A percentile compares a stretch with the other conserved stretches of the same genome.
phyloP scores from a whole-genome alignment of 441 rosid genomes.

The Sinapis alba region DNA sequence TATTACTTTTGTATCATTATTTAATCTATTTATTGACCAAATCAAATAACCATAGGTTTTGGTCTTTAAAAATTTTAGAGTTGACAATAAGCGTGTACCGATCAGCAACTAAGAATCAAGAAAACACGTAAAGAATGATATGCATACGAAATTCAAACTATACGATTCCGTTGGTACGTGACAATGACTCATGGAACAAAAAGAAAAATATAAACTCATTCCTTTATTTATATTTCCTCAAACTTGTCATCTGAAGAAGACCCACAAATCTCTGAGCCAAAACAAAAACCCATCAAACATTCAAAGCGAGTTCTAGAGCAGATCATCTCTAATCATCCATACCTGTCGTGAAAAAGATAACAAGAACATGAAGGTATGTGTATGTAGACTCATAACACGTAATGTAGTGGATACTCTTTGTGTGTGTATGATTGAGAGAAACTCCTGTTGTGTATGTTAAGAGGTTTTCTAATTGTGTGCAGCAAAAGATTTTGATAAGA shows the following conservation, averaged over 20 bases:
- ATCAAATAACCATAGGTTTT: conserved; percentile 1
- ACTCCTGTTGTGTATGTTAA: conserved; percentile 5
- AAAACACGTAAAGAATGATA: conserved; percentile 16
- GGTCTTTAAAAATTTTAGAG: neutral
- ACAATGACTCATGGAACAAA: conserved; percentile 10
- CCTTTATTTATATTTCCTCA: conserved; percentile 9
- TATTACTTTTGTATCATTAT: neutral
- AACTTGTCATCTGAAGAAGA: neutral
- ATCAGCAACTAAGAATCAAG: neutral
- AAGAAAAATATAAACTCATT: neutral
- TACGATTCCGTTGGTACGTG: conserved; percentile 26
- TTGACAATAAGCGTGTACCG: neutral
- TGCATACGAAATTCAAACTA: conserved; percentile 27
- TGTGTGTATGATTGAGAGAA: neutral
- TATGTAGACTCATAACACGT: neutral
- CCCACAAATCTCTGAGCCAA: neutral
- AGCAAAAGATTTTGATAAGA: conserved; percentile 42
- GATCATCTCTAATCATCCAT: neutral
- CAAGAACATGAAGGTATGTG: conserved; percentile 38
- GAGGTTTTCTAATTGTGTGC: conserved; percentile 11
- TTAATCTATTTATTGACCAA: conserved; percentile 1
- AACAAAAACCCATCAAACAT: neutral
- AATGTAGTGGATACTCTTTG: neutral
- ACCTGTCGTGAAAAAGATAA: conserved; percentile 2
- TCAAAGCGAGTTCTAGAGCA: conserved; percentile 1